Evolutionary conservation across 257 asterid species (phyloP), one percentile per base, ranked within the genome.

Genomic region (Scutellaria baicalensis): DNA sequence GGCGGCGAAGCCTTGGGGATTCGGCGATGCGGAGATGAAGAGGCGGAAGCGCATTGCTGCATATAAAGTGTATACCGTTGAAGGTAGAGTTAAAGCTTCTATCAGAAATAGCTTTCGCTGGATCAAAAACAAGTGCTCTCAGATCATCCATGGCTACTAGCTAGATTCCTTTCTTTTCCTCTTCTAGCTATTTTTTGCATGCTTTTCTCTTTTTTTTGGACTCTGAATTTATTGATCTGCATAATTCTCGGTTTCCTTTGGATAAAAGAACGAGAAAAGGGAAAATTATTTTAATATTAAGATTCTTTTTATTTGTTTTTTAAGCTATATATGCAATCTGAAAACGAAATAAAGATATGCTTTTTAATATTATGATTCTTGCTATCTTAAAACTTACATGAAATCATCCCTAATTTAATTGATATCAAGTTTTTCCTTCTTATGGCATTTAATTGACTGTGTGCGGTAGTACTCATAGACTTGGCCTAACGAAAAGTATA

Each of bases 71-170:
- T 90, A 90, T 13, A 71, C 83, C 0, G 80, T 90, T 14, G 96
- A 90, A 81, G 93, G 97, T 18, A 83, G 89, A 75, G 89, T 90
- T 35, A 88, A 90, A 52, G 83, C 90, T 79, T 82, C 97, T 3
- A 79, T 90, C 31, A 86, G 79, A 71, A 86, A 81, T 49, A 90
- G 97, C 33, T 3, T 84, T 23, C 86, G 94, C 39, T 90, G 97
- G 97, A 76, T 90, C 69, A 84, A 78, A 71, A 83, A 75, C 74
- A 90, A 84, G 74, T 90, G 96, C 82, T 84, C 92, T 42, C 83
- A 83, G 66, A 80, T 90, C 59, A 87, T 90, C 60, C 93, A 90
- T 76, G 95, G 95, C 44, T 87, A 85, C 52, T 89, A 36, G 51
- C 8, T 27, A 0, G 2, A 47, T 64, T 1, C 1, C 31, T 18